phyloP scores from a whole-genome alignment of 805 yeast genomes.

The Debaryomyces hansenii region DNA sequence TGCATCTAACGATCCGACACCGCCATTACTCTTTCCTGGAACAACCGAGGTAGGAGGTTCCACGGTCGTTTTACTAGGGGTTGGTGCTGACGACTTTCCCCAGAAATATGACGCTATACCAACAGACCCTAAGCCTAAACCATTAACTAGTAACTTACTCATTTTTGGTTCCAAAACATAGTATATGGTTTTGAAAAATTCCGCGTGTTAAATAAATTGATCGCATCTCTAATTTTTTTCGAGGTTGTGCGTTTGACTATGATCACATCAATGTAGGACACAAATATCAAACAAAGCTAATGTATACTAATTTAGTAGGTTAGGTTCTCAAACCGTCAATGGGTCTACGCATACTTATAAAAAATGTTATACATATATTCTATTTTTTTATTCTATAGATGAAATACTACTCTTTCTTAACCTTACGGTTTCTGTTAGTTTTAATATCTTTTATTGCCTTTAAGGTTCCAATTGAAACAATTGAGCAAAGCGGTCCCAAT shows the following conservation, averaged over 20 bases:
- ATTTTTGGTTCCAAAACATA: constrained; percentile 9
- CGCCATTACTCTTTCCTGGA: background rate
- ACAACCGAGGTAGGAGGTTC: constrained; percentile 3
- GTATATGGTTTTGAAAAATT: background rate
- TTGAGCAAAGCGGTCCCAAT: constrained; percentile 80
- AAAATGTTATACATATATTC: background rate
- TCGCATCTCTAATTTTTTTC: background rate
- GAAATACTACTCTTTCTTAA: background rate
- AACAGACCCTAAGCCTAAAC: constrained; percentile 37
- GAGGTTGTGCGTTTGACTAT: too few relatives aligned
- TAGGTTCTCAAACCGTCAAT: too few relatives aligned
- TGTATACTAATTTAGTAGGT: too few relatives aligned
- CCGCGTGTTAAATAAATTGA: background rate
- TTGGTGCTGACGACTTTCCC: constrained; percentile 32
- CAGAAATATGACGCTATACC: constrained; percentile 42
- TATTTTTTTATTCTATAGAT: background rate
- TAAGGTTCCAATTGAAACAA: constrained; percentile 52
- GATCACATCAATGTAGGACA: too few relatives aligned
- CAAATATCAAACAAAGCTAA: too few relatives aligned
- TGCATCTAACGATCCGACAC: constrained; percentile 23
- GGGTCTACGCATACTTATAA: too few relatives aligned
- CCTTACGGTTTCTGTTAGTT: background rate
- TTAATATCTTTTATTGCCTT: constrained; percentile 44
- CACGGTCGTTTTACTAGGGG: constrained; percentile 4
- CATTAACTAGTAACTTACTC: constrained; percentile 28